Evolutionary conservation across 2,329 filamentous ascomycete species (phyloP).

Genomic region (Colletotrichum sp.): DNA sequence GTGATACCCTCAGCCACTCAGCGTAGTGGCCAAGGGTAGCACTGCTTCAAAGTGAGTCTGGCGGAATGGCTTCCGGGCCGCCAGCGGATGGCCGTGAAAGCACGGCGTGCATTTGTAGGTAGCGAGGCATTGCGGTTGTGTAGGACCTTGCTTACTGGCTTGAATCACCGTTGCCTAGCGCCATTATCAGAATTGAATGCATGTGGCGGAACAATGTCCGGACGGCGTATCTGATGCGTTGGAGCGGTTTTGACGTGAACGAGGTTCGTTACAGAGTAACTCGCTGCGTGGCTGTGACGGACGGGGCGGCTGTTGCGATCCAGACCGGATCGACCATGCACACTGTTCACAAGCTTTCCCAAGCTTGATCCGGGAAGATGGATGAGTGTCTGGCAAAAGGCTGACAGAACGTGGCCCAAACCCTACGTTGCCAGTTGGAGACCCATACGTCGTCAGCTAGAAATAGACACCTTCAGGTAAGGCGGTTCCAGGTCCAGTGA

Average conservation of each 20-base stretch:
- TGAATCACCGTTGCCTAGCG: not conserved
- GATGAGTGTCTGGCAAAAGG: not conserved
- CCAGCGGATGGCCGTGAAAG: not conserved
- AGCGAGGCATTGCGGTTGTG: not conserved
- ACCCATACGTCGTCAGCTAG: not conserved
- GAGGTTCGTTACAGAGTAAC: not conserved
- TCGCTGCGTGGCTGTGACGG: not conserved
- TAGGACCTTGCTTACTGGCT: not conserved
- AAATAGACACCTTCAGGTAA: not conserved
- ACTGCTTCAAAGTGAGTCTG: not conserved
- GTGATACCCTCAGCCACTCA: not conserved
- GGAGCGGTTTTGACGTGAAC: not conserved
- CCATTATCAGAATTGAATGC: not conserved
- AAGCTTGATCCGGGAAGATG: not conserved
- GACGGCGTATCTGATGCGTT: not conserved
- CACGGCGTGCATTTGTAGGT: not conserved
- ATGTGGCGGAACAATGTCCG: not conserved
- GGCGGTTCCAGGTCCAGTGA: not conserved
- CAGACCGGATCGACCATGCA: slow-evolving; percentile 11
- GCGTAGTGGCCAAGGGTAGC: not conserved
- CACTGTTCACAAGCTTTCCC: not conserved
- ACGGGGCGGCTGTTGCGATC: not conserved
- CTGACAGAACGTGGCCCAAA: not conserved
- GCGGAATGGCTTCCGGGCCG: not conserved
- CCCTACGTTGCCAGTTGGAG: not conserved